Conservation (phyloP, 345 rosid genomes). For the Sisymbrium altissimum region DNA sequence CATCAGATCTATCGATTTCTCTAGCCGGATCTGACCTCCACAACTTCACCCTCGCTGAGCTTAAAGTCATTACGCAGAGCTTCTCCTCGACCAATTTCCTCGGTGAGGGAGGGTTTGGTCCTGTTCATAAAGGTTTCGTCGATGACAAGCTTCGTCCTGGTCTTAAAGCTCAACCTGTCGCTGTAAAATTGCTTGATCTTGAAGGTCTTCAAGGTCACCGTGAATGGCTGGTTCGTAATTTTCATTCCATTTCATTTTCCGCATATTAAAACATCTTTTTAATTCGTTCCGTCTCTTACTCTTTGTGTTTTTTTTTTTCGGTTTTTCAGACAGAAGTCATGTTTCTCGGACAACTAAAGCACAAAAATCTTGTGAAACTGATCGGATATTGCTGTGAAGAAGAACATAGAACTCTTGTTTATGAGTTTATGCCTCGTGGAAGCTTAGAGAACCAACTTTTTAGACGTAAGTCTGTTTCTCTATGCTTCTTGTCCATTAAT, state of each 20-base stretch:
- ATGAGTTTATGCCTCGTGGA: constrained; percentile 94
- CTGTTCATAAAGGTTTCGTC: constrained; percentile 80
- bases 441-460: constrained; percentile 91
- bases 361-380: constrained; percentile 77
- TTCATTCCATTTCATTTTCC: not conserved
- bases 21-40: constrained; percentile 81
- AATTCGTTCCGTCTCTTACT: not conserved
- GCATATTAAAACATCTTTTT: not conserved
- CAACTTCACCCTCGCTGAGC: constrained; percentile 60
- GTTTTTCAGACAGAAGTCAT: constrained; percentile 72
- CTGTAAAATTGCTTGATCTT: constrained; percentile 73
- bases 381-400: constrained; percentile 91
- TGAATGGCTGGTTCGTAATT: constrained; percentile 81
- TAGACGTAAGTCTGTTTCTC: constrained; percentile 49
- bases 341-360: constrained; percentile 74
- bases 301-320: not conserved
- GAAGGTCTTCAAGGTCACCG: constrained; percentile 87
- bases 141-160: constrained; percentile 87
- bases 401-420: constrained; percentile 74
- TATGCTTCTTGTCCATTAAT: not conserved
- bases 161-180: constrained; percentile 82
- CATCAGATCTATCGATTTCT: constrained; percentile 72
- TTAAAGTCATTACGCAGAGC: constrained; percentile 72
- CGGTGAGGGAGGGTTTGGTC: constrained; percentile 94
- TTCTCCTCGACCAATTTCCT: constrained; percentile 66